phyloP scores from a whole-genome alignment of 1,284 basidiomycete genomes.

The Apiotrichum domesticum region DNA sequence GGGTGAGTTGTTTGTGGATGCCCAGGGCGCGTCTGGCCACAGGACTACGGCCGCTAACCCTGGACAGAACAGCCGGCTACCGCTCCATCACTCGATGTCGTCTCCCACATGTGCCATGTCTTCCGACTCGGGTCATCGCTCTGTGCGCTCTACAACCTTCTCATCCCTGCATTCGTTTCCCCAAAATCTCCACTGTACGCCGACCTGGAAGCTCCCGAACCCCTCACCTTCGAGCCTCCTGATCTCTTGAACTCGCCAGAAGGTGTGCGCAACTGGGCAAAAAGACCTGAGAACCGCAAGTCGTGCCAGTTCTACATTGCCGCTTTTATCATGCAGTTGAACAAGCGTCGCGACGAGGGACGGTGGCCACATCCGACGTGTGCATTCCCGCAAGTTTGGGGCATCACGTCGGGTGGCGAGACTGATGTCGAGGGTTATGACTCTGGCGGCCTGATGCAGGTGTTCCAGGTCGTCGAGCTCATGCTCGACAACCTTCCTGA shows the following conservation, averaged over 20 bases:
- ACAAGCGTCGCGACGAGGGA: slow-evolving; percentile 46
- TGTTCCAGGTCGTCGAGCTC: slow-evolving; percentile 80
- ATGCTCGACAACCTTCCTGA: slow-evolving; percentile 76
- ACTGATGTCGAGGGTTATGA: slow-evolving; percentile 36
- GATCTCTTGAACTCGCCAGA: slow-evolving; percentile 57
- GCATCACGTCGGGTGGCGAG: slow-evolving; percentile 70
- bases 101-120: slow-evolving; percentile 88
- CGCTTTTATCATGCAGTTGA: slow-evolving; percentile 53
- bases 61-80: slow-evolving; percentile 36
- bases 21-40: not conserved
- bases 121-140: slow-evolving; percentile 89
- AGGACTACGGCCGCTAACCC: not conserved
- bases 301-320: slow-evolving; percentile 59
- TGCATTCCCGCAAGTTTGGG: slow-evolving; percentile 67
- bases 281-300: slow-evolving; percentile 65
- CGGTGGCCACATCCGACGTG: slow-evolving; percentile 50
- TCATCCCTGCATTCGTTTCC: slow-evolving; percentile 58
- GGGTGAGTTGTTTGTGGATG: slow-evolving; percentile 24
- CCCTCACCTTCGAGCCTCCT: slow-evolving; percentile 49
- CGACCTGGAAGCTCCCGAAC: slow-evolving; percentile 47
- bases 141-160: slow-evolving; percentile 90
- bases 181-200: slow-evolving; percentile 52
- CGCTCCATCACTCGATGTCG: slow-evolving; percentile 50
- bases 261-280: slow-evolving; percentile 63
- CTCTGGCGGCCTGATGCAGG: slow-evolving; percentile 76